phyloP scores from a whole-genome alignment of 1,139 yeast genomes.

The Saccharomyces hybrid region DNA sequence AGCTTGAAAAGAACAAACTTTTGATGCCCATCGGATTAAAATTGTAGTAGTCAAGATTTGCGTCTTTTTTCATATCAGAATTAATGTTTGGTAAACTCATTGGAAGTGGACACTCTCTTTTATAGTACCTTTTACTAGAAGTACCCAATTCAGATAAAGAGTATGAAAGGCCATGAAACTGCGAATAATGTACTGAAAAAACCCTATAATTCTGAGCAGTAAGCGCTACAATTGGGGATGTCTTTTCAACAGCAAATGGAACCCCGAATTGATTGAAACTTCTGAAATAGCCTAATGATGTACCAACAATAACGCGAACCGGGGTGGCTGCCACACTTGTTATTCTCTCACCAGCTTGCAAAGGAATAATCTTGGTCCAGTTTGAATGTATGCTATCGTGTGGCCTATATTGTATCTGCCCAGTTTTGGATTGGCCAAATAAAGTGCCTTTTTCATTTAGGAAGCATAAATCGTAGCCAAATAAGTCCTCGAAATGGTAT shows the following conservation, averaged over 20 bases:
- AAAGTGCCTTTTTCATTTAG: conserved; percentile 60
- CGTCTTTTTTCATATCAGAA: conserved; percentile 12
- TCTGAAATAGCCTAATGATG: conserved; percentile 51
- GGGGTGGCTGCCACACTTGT: conserved; percentile 47
- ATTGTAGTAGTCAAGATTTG: conserved; percentile 18
- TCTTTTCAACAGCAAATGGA: conserved; percentile 44
- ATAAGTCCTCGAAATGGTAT: conserved; percentile 76
- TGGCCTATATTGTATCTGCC: conserved; percentile 37
- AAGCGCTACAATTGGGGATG: conserved; percentile 49
- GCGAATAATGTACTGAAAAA: conserved; percentile 27
- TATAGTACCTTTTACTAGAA: conserved; percentile 30
- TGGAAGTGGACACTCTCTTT: conserved; percentile 28
- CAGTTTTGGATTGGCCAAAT: conserved; percentile 44
- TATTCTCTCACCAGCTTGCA: conserved; percentile 40
- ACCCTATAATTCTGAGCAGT: conserved; percentile 36
- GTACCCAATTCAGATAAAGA: conserved; percentile 27
- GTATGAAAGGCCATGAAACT: conserved; percentile 24
- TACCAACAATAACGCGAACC: conserved; percentile 43
- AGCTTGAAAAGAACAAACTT: conserved; percentile 73
- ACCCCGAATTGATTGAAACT: conserved; percentile 50
- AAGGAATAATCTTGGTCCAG: conserved; percentile 38
- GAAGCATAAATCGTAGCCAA: conserved; percentile 67
- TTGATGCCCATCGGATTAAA: conserved; percentile 38
- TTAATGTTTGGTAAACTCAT: conserved; percentile 16
- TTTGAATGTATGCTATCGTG: conserved; percentile 34